Conservation (phyloP, 2,329 filamentous ascomycete genomes). For the Colletotrichum tamarilloi region DNA sequence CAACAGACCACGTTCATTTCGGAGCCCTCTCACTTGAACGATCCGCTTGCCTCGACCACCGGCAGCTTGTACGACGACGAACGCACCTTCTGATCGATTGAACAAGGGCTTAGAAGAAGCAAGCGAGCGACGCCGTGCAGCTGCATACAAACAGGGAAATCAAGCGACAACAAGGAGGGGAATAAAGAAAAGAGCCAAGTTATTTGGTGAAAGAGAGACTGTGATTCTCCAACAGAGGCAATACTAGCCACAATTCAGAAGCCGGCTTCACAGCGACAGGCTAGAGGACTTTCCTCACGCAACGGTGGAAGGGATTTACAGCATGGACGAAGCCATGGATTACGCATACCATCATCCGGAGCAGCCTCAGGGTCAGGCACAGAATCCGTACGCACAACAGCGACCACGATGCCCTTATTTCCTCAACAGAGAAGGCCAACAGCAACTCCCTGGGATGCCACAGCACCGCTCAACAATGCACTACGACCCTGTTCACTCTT, state of each 20-base stretch:
- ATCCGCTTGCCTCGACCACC: conserved; percentile 3
- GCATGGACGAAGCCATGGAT: conserved; percentile 32
- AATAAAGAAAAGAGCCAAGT: background rate
- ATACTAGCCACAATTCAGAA: background rate
- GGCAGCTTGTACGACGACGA: background rate
- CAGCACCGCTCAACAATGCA: conserved; percentile 34
- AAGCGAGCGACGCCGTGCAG: conserved; percentile 15
- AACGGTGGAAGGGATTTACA: background rate
- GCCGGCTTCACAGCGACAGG: background rate
- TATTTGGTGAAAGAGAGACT: background rate
- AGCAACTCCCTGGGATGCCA: background rate
- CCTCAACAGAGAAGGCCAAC: conserved; percentile 5
- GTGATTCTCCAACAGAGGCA: background rate
- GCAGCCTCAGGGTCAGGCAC: conserved; percentile 15
- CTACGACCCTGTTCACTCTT: conserved; percentile 43
- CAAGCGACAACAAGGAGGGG: background rate
- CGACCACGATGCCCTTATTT: conserved; percentile 24
- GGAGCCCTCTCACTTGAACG: background rate
- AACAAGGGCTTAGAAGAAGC: background rate
- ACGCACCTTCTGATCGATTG: background rate
- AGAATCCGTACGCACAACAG: conserved; percentile 19
- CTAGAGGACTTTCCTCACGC: background rate
- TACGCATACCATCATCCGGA: conserved; percentile 31
- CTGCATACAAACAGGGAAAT: conserved; percentile 4
- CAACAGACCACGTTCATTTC: conserved; percentile 2